Percentiles rank a stretch among this genome's conserved stretches.
phyloP scores from a whole-genome alignment of 2,329 filamentous ascomycete species.

The Dothistroma septosporum region DNA sequence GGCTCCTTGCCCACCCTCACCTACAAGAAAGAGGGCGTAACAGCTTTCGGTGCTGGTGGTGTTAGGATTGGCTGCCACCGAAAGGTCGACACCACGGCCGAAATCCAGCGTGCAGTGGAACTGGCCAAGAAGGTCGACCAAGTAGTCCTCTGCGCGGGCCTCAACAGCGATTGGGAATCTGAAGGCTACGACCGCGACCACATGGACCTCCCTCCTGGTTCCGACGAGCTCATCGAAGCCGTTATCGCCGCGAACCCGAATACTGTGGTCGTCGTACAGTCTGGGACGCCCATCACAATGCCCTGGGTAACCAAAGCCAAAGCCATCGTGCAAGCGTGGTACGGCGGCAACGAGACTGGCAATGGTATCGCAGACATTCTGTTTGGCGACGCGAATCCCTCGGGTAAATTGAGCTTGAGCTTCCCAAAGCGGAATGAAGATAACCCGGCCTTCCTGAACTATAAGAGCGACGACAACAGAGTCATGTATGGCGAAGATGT shows the following conservation, averaged over 20 bases:
- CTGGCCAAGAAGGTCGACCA: constrained; percentile 68
- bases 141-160: constrained; percentile 71
- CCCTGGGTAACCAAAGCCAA: constrained; percentile 64
- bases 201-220: constrained; percentile 57
- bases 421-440: constrained; percentile 53
- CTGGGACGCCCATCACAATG: constrained; percentile 69
- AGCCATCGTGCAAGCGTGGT: constrained; percentile 72
- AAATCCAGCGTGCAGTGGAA: constrained; percentile 62
- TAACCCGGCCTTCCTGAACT: constrained; percentile 68
- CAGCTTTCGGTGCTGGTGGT: constrained; percentile 64
- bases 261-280: constrained; percentile 70
- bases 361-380: constrained; percentile 76
- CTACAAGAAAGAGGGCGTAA: constrained; percentile 52
- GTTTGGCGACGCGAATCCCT: constrained; percentile 69
- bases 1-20: constrained; percentile 64
- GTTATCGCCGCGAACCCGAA: constrained; percentile 65
- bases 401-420: constrained; percentile 68
- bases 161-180: constrained; percentile 74
- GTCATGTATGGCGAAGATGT: constrained; percentile 69
- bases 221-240: constrained; percentile 62
- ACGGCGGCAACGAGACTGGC: constrained; percentile 80
- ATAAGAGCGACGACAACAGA: constrained; percentile 65
- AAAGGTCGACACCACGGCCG: constrained; percentile 56
- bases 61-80: constrained; percentile 58
- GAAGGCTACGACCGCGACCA: constrained; percentile 62